Conservation (phyloP, 345 rosid genomes). For the Boechera stricta region DNA sequence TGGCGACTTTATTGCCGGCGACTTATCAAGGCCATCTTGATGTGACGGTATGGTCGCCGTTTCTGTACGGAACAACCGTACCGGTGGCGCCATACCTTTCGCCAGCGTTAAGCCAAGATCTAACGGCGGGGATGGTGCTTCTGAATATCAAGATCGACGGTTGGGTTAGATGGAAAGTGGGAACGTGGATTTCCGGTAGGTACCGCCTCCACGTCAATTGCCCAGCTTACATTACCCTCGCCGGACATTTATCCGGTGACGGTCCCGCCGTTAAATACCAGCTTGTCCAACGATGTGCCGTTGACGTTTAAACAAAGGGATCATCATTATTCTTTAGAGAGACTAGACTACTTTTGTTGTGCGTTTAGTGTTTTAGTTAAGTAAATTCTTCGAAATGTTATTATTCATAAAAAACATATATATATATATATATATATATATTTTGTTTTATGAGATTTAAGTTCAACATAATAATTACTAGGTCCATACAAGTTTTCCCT, state of each 20-base stretch:
- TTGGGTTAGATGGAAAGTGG: conserved; percentile 82
- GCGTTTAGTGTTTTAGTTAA: conserved; percentile 24
- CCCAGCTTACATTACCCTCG: conserved; percentile 57
- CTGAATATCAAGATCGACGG: conserved; percentile 74
- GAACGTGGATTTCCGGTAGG: conserved; percentile 58
- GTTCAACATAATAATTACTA: conserved; percentile 18
- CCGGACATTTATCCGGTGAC: conserved; percentile 55
- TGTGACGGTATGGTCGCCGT: conserved; percentile 79
- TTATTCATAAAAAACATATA: not conserved
- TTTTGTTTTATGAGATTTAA: conserved; percentile 11
- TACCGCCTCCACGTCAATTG: conserved; percentile 72
- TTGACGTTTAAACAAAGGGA: conserved; percentile 56
- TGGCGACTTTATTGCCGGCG: conserved; percentile 40
- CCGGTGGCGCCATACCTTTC: conserved; percentile 78
- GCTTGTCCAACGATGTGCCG: conserved; percentile 63
- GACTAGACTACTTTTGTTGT: conserved; percentile 23
- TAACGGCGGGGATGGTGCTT: conserved; percentile 54
- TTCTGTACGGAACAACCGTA: conserved; percentile 60
- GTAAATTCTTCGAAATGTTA: conserved; percentile 7
- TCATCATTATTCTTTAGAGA: conserved; percentile 9
- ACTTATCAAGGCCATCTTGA: conserved; percentile 59
- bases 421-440: not conserved
- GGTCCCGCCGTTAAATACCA: conserved; percentile 71
- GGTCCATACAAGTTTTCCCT: conserved; percentile 7
- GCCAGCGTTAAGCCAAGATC: conserved; percentile 55